phyloP scores from a whole-genome alignment of 129 eudicot genomes.

The Apium graveolens region DNA sequence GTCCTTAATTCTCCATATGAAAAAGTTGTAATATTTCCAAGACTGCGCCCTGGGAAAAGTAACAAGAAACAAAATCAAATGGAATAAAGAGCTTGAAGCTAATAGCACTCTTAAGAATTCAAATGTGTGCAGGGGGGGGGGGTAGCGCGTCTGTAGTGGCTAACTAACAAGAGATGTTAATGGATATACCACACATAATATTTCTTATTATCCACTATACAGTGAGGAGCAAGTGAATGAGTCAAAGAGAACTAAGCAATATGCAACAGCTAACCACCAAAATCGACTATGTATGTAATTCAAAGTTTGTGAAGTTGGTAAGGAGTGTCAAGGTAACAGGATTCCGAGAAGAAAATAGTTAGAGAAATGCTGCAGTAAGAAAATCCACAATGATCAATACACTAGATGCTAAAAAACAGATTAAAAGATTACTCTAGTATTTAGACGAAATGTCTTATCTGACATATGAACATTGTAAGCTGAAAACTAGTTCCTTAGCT shows the following conservation, averaged over 20 bases:
- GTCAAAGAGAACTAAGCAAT: not conserved
- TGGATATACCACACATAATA: not conserved
- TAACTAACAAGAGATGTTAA: not conserved
- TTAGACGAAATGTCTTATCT: not conserved
- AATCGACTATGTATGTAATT: too few species aligned
- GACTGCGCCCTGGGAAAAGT: conserved; percentile 38
- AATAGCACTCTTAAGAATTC: not conserved
- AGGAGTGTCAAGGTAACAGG: not conserved
- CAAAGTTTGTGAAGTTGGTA: not conserved
- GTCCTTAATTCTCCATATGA: conserved; percentile 51
- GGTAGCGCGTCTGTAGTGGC: too few species aligned
- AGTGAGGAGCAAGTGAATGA: not conserved
- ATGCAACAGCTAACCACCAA: not conserved
- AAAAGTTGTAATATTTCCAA: conserved; percentile 49
- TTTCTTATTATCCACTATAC: not conserved
- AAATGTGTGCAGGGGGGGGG: too few species aligned
- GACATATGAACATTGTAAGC: not conserved
- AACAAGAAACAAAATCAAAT: conserved; percentile 2
- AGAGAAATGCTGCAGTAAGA: not conserved
- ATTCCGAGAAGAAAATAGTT: not conserved
- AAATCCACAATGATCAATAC: not conserved
- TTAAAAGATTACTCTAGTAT: not conserved
- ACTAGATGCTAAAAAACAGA: not conserved
- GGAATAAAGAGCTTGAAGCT: not conserved
- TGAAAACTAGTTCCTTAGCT: not conserved